Conservation (phyloP, 768 basidiomycete species). For the Hygrophoropsis aurantiaca region DNA sequence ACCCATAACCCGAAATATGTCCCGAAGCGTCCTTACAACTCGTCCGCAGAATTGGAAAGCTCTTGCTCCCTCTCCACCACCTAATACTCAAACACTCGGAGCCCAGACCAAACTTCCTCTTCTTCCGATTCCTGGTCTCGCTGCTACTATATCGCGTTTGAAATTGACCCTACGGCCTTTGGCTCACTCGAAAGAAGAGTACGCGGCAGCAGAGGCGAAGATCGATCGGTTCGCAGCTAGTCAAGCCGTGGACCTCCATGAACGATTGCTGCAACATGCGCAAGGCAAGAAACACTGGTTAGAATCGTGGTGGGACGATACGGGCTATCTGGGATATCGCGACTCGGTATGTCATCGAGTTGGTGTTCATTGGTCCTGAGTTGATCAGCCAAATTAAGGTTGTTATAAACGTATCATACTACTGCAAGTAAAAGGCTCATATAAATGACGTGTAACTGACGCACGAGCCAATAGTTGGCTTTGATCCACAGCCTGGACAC, state of each 20-base stretch:
- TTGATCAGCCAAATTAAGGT: conserved; percentile 45
- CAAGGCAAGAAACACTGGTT: conserved; percentile 75
- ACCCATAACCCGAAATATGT: conserved; percentile 7
- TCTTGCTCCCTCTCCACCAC: conserved; percentile 57
- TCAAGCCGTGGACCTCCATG: conserved; percentile 58
- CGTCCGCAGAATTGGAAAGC: conserved; percentile 71
- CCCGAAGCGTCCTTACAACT: conserved; percentile 16
- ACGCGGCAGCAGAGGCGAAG: conserved; percentile 49
- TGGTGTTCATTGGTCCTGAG: neutral
- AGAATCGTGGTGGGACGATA: conserved; percentile 93
- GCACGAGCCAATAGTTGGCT: conserved; percentile 60
- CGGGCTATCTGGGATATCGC: conserved; percentile 78
- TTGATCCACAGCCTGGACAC: conserved; percentile 63
- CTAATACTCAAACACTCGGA: conserved; percentile 60
- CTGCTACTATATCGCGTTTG: conserved; percentile 64
- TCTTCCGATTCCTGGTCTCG: conserved; percentile 75
- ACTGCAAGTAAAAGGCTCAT: conserved; percentile 52
- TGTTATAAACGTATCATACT: conserved; percentile 92
- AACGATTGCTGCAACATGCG: conserved; percentile 55
- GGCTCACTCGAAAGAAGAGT: conserved; percentile 63
- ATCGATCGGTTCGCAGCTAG: conserved; percentile 66
- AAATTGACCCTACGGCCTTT: conserved; percentile 73
- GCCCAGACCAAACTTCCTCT: conserved; percentile 62
- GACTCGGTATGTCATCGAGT: conserved; percentile 60
- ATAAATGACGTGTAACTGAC: conserved; percentile 8